A percentile compares a stretch with the other conserved stretches of the same genome.
phyloP scores from a whole-genome alignment of 2,329 filamentous ascomycete species.

The Colletotrichum sojae region DNA sequence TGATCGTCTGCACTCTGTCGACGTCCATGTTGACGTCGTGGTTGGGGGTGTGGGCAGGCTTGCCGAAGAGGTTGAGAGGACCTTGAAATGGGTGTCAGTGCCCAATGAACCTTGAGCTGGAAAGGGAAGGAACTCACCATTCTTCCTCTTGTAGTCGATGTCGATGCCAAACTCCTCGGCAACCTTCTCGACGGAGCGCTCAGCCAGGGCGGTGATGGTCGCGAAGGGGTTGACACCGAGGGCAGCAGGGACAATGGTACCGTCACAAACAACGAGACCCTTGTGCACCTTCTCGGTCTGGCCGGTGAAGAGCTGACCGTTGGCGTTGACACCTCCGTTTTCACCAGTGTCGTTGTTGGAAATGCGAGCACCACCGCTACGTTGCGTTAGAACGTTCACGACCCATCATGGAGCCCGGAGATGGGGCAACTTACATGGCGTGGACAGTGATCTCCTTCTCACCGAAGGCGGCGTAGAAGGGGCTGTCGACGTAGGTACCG shows the following conservation, averaged over 20 bases:
- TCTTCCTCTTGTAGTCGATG: constrained; percentile 62
- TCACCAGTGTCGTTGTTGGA: constrained; percentile 68
- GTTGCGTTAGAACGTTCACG: constrained; percentile 35
- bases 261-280: constrained; percentile 75
- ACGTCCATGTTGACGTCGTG: constrained; percentile 55
- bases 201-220: constrained; percentile 78
- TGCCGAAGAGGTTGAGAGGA: constrained; percentile 68
- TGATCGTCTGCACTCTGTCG: constrained; percentile 52
- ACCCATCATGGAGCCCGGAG: too few species aligned
- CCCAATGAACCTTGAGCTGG: too few species aligned
- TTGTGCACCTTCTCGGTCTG: constrained; percentile 63
- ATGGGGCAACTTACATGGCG: constrained; percentile 62
- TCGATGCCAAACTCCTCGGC: constrained; percentile 55
- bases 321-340: constrained; percentile 72
- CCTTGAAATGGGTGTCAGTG: constrained; percentile 41
- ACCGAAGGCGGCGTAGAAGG: constrained; percentile 68
- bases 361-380: constrained; percentile 71
- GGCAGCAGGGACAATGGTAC: constrained; percentile 71
- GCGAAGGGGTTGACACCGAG: constrained; percentile 78
- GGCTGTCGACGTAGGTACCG: constrained; percentile 71
- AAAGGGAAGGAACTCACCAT: constrained; percentile 4
- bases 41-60: constrained; percentile 52
- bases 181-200: constrained; percentile 70
- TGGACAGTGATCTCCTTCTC: constrained; percentile 75
- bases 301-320: constrained; percentile 72